A percentile compares a stretch with the other conserved stretches of the same genome.
These are phyloP conservation scores for Russula olivacea DNA, from an alignment of 768 basidiomycete species.

Conservation along the genomic window DNA sequence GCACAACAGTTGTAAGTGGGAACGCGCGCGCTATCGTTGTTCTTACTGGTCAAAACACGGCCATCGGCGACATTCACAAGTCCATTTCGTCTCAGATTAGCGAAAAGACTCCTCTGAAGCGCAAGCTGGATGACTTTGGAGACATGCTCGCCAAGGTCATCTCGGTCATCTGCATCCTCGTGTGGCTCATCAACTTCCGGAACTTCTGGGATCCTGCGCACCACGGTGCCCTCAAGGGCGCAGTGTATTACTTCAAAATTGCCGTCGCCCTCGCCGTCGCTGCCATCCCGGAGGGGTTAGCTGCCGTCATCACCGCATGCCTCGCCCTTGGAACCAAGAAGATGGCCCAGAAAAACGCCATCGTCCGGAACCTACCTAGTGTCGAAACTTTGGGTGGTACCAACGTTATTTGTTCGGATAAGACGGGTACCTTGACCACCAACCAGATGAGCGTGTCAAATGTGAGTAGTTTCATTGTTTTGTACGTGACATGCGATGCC, in stretches of 20 bases:
- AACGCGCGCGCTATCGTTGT: slow-evolving; percentile 83
- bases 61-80: slow-evolving; percentile 96
- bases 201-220: slow-evolving; percentile 97
- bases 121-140: slow-evolving; percentile 97
- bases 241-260: slow-evolving; percentile 99
- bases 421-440: slow-evolving; percentile 93
- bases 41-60: slow-evolving; percentile 79
- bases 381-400: slow-evolving; percentile 98
- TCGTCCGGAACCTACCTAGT: slow-evolving; percentile 91
- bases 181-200: slow-evolving; percentile 95
- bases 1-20: slow-evolving; percentile 94
- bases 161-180: slow-evolving; percentile 91
- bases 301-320: slow-evolving; percentile 96
- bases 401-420: slow-evolving; percentile 98
- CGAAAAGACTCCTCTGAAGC: slow-evolving; percentile 95
- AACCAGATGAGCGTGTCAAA: slow-evolving; percentile 96
- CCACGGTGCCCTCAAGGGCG: slow-evolving; percentile 84
- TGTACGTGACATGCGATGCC: neutral
- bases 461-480: slow-evolving; percentile 36
- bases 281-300: slow-evolving; percentile 97
- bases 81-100: slow-evolving; percentile 89
- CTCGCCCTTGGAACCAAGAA: slow-evolving; percentile 96
- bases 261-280: slow-evolving; percentile 98
- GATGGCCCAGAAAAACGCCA: slow-evolving; percentile 99
- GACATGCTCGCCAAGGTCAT: slow-evolving; percentile 98